Conservation (phyloP, 805 yeast species). For the Candida andamanensis region DNA sequence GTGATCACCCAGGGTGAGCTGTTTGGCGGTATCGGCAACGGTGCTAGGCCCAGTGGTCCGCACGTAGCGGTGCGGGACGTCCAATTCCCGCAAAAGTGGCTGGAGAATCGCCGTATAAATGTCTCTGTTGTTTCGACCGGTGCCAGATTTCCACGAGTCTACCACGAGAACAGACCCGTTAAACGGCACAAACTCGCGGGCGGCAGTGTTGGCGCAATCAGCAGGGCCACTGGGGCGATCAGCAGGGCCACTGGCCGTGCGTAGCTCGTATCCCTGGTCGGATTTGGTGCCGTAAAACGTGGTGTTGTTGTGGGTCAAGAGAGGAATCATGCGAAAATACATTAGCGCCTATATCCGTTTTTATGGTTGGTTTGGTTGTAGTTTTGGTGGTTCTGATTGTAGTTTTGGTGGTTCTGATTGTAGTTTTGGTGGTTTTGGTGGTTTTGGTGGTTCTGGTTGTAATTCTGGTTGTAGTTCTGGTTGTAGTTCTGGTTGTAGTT, state of each 20-base stretch:
- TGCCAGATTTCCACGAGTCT: slow-evolving; percentile 51
- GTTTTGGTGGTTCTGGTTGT: slow-evolving; percentile 4
- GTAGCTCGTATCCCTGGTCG: slow-evolving; percentile 2
- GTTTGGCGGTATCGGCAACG: slow-evolving; percentile 36
- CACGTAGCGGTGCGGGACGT: slow-evolving; percentile 35
- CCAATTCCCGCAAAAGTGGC: slow-evolving; percentile 42
- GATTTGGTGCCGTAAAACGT: not conserved
- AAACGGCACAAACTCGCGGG: no score
- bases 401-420: slow-evolving; percentile 1
- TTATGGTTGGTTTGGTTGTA: slow-evolving; percentile 2
- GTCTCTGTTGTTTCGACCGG: slow-evolving; percentile 30
- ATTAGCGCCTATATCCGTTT: slow-evolving; percentile 11
- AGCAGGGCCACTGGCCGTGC: slow-evolving; percentile 1
- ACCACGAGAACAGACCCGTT: no score
- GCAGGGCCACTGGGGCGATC: no score
- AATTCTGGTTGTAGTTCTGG: slow-evolving; percentile 10
- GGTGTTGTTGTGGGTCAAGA: slow-evolving; percentile 1
- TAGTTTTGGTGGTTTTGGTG: not conserved
- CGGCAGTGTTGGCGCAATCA: no score
- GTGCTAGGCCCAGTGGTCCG: slow-evolving; percentile 37
- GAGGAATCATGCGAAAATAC: slow-evolving; percentile 4
- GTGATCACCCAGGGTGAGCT: slow-evolving; percentile 3
- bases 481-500: slow-evolving; percentile 4
- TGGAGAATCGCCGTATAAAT: slow-evolving; percentile 38
- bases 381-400: slow-evolving; percentile 1